Percentiles rank a stretch among this genome's conserved stretches.
Conservation (phyloP, 2,329 filamentous ascomycete genomes). For the Microdochium nivale region DNA sequence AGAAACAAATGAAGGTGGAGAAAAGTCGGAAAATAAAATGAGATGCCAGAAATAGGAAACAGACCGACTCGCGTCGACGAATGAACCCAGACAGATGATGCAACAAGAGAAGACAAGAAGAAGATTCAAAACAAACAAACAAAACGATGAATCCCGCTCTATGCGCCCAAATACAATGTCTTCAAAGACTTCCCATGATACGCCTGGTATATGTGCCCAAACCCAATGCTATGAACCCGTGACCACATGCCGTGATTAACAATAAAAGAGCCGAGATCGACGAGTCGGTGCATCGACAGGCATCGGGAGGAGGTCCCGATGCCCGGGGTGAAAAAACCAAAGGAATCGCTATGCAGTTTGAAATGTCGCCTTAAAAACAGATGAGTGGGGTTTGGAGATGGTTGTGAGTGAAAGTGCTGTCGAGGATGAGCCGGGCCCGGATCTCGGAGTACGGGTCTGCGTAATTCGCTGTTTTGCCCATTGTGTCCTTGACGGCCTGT, state of each 20-base stretch:
- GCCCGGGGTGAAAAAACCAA: neutral
- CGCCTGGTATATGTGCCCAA: conserved; percentile 12
- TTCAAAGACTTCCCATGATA: conserved; percentile 2
- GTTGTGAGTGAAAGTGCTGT: neutral
- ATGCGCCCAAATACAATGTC: neutral
- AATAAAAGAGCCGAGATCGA: neutral
- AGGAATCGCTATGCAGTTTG: conserved; percentile 2
- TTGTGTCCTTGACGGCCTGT: conserved; percentile 16
- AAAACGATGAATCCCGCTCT: neutral
- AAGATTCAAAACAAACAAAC: conserved; percentile 6
- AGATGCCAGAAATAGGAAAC: neutral
- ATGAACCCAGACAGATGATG: conserved; percentile 8
- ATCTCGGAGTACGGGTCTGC: neutral
- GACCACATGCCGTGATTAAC: neutral
- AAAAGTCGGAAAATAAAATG: neutral
- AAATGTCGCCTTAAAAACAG: neutral
- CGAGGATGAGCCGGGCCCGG: neutral
- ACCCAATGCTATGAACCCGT: conserved; percentile 4
- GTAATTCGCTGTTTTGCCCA: conserved; percentile 8
- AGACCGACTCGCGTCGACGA: neutral
- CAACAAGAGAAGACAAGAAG: conserved; percentile 10
- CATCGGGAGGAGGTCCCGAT: neutral
- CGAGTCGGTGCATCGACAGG: neutral
- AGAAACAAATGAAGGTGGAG: neutral
- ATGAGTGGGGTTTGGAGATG: neutral